Conservation (phyloP, 2,329 filamentous ascomycete genomes). For the Huntiella bhutanensis region DNA sequence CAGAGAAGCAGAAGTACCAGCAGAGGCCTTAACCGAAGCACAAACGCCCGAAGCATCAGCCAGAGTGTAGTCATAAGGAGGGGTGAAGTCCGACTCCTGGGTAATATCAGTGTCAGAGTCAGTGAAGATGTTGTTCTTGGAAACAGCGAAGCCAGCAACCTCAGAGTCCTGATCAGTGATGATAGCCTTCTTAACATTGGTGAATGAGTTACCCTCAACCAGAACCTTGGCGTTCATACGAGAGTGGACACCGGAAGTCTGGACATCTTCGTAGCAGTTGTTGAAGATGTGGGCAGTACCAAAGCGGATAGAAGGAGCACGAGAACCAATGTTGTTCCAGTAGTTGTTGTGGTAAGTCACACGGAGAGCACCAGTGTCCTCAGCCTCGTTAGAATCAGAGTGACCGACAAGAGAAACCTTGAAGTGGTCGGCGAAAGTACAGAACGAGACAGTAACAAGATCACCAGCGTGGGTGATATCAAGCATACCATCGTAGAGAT, state of each 20-base stretch:
- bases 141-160: slow-evolving; percentile 24
- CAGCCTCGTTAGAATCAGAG: slow-evolving; percentile 35
- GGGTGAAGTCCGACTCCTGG: slow-evolving; percentile 16
- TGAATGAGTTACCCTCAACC: slow-evolving; percentile 32
- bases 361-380: slow-evolving; percentile 38
- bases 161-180: slow-evolving; percentile 25
- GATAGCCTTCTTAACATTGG: slow-evolving; percentile 23
- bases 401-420: slow-evolving; percentile 43
- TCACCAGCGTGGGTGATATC: slow-evolving; percentile 27
- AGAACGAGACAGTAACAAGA: slow-evolving; percentile 24
- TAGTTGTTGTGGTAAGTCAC: slow-evolving; percentile 44
- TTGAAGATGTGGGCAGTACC: slow-evolving; percentile 35
- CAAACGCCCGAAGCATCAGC: slow-evolving; percentile 13
- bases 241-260: slow-evolving; percentile 31
- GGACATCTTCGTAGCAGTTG: slow-evolving; percentile 26
- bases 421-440: slow-evolving; percentile 25
- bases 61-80: slow-evolving; percentile 19
- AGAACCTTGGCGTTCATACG: slow-evolving; percentile 33
- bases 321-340: slow-evolving; percentile 40
- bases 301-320: slow-evolving; percentile 39
- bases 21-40: slow-evolving; percentile 12
- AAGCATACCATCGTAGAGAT: slow-evolving; percentile 25
- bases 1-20: slow-evolving; percentile 11
- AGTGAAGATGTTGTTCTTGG: slow-evolving; percentile 25
- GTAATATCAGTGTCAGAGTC: slow-evolving; percentile 20